Evolutionary conservation across 2,329 filamentous ascomycete genomes (phyloP), one percentile per base, ranked within the genome.

Genomic region (Escovopsis sp.): DNA sequence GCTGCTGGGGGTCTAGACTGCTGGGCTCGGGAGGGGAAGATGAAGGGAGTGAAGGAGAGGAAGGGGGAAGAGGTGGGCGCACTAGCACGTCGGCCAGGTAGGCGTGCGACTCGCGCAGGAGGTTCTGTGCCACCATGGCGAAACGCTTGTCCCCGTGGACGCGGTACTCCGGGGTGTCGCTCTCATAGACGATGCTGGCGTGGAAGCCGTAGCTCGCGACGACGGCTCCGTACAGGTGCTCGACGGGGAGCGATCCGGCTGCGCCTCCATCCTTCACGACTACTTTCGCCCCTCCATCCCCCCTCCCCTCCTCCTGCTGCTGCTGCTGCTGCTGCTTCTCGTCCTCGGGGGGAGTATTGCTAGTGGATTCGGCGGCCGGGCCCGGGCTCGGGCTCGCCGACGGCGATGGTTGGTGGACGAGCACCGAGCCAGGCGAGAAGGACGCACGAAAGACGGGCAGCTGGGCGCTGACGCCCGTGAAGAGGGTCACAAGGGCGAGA

Each of bases 151-250:
- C 65, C 11, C 88, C 88, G 48, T 80, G 77, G 44, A 73, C 71
- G 41, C 88, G 78, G 56, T 88, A 88, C 43, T 75, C 79, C 0
- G 72, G 63, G 0, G 87, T 92, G 55, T 96, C 88, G 55, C 82
- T 90, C 60, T 94, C 86, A 46, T 83, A 86, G 16, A 96, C 85
- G 4, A 96, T 68, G 29, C 79, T 76, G 21, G 87, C 83, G 50
- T 96, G 88, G 49, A 96, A 75, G 15, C 82, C 88, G 70, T 92
- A 93, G 54, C 81, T 90, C 31, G 78, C 79, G 2, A 96, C 87
- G 16, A 94, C 84, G 17, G 79, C 80, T 18, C 85, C 87, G 47
- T 80, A 70, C 17, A 79, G 61, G 31, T 56, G 52, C 0, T 52
- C 48, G 4, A 65, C 55, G 1, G 44, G 38, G 9, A 25, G 55